These are phyloP conservation scores for Orychophragmus violaceus DNA, from an alignment of 345 rosid species.

Conservation along the genomic window DNA sequence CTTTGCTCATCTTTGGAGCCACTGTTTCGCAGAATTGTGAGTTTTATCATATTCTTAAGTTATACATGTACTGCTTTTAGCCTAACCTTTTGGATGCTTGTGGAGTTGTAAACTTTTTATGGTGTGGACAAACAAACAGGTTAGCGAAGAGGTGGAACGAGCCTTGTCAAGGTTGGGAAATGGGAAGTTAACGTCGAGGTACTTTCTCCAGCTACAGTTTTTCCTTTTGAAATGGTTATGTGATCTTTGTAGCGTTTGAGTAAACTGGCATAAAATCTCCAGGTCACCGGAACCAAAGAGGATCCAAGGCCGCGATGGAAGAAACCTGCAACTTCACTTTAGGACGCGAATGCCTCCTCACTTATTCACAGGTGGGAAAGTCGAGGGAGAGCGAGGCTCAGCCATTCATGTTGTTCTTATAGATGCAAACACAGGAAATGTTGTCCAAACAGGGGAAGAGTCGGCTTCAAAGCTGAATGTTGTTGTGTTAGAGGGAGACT, in stretches of 20 bases:
- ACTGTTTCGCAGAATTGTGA: conserved; percentile 82
- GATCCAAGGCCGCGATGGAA: conserved; percentile 58
- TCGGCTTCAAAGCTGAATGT: conserved; percentile 63
- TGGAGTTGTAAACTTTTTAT: background rate
- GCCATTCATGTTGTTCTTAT: conserved; percentile 72
- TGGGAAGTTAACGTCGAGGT: conserved; percentile 54
- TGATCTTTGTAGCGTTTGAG: background rate
- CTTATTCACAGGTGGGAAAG: conserved; percentile 86
- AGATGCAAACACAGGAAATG: conserved; percentile 52
- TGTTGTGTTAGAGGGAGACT: conserved; percentile 85
- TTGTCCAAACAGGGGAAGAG: conserved; percentile 57
- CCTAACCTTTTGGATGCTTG: background rate
- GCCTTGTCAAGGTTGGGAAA: conserved; percentile 68
- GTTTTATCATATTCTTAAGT: conserved; percentile 26
- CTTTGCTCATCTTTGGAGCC: conserved; percentile 96
- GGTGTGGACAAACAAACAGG: conserved; percentile 40
- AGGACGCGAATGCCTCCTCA: conserved; percentile 87
- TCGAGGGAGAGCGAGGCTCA: conserved; percentile 86
- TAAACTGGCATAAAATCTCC: background rate
- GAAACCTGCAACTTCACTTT: conserved; percentile 63
- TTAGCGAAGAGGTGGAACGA: conserved; percentile 92
- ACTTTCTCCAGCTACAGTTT: background rate
- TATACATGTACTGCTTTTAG: background rate
- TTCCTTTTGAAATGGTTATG: background rate
- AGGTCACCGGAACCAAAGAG: conserved; percentile 58